Base-by-base conservation (phyloP, 352 stramenopile genomes). In the Globisporangium perplexum region DNA sequence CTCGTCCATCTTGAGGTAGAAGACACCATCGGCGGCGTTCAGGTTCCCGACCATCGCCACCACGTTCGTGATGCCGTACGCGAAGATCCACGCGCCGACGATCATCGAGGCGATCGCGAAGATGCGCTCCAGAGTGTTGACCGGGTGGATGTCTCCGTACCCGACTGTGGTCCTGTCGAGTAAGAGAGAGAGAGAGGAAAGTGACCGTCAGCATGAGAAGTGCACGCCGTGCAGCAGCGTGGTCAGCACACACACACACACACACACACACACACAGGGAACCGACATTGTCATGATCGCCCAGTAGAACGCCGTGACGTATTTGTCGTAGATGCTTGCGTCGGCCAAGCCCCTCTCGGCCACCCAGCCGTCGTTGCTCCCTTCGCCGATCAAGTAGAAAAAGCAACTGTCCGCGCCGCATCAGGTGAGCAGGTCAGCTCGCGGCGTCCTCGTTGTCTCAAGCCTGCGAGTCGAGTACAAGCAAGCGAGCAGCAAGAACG, bases 61-160 rank as follows among this genome's bases (percentile, higher is more conserved):
- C 57, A 90, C 80, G 50, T 88, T 90, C 22, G 80, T 90, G 55
- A 90, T 85, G 22, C 80, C 74, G 53, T 88, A 90, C n/a, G 77
- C 80, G 43, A 90, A 88, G 39, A 88, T 83, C 20, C 77, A 74
- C 15, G 68, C 75, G 45, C 80, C 77, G 22, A 83, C 55, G 60
- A 88, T 72, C 80, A 90, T 88, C 26, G 77, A 75, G 36, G 85
- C 77, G 11, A 90, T 78, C n/a, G 64, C 64, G 48, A 88, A 90
- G 18, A 87, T 56, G 7, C 80, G 71, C 53, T 90, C 80, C 58
- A 71, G 67, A 11, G 75, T 63, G 43, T 65, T 87, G 14, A 65
- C 55, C 5, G 66, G 61, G 12, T 71, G 55, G 2, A 90, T 58
- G 50, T 87, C 76, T 14, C 76, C 76, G 39, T 74, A 87, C 2